Base-by-base conservation (phyloP, 2,329 filamentous ascomycete genomes). In the Rhynchosporium agropyri region DNA sequence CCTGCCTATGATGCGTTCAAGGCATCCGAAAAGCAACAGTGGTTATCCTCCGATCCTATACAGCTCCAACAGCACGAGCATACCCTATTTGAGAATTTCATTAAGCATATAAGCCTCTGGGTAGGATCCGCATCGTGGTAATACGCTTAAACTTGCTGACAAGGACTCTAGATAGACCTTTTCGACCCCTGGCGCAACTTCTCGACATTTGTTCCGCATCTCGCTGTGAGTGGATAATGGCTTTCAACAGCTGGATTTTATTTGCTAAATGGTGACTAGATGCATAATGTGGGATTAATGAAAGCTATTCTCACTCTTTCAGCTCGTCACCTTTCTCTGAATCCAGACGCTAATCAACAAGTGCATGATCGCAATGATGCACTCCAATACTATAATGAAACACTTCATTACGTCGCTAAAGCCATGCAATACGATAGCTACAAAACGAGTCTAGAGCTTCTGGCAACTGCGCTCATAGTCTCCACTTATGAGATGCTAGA, bases 401-500 rank as follows among this genome's bases (percentile, higher is more conserved):
- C 84, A 0, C 75, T 88, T 0, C 82, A 84, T 56, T 88, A 88
- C 64, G 76, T 88, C 0, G 83, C 84, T 56, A 81, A 81, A 42
- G 84, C 85, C 0, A 81, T 88, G 73, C 78, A 81, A 10, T 85
- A 84, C 67, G 77, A 80, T 0, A 81, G 79, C 0, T 88, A 88
- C 69, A 82, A 81, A 5, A 80, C 79, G 53, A 85, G 82, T 33
- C 77, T 78, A 12, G 85, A 88, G 69, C 76, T 89, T 0, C 77
- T 87, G 33, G 81, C 83, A 0, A 88, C 84, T 0, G 81, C 84
- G 0, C 75, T 88, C 0, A 78, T 87, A 15, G 83, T 88, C 36
- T 86, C 83, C 12, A 84, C 83, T 0, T 88, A 88, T 66, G 85
- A 88, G 72, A 88, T 88, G 85, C 80, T 88, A n/a, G 83, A 86